These are phyloP conservation scores for Diplocarpon mali DNA, from an alignment of 2,329 filamentous ascomycete genomes.

Conservation along the genomic window DNA sequence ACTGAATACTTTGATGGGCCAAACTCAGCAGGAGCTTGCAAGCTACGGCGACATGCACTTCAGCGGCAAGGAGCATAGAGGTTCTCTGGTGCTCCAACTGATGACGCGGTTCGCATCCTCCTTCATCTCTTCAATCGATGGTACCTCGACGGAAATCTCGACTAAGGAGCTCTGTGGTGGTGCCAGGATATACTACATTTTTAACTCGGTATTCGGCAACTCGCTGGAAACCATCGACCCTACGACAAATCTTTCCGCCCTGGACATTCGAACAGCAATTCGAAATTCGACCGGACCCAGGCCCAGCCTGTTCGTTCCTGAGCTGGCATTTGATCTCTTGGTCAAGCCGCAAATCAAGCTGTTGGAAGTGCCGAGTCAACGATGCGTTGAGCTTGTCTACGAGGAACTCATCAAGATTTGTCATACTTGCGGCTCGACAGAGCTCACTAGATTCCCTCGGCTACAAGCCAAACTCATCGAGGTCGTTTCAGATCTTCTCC, in stretches of 20 bases:
- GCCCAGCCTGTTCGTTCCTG: constrained; percentile 91
- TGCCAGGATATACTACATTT: constrained; percentile 28
- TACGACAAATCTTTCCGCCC: constrained; percentile 84
- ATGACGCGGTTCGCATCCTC: constrained; percentile 98
- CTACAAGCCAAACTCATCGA: constrained; percentile 96
- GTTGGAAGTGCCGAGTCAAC: constrained; percentile 84
- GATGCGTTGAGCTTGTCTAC: constrained; percentile 95
- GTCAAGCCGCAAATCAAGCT: constrained; percentile 99
- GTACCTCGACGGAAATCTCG: constrained; percentile 96
- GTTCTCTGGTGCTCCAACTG: constrained; percentile 86
- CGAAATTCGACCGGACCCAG: constrained; percentile 94
- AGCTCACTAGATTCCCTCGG: constrained; percentile 82
- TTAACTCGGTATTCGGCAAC: constrained; percentile 60
- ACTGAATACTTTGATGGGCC: constrained; percentile 97
- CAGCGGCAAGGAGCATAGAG: constrained; percentile 90
- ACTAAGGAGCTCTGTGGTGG: constrained; percentile 56
- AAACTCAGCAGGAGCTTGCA: constrained; percentile 95
- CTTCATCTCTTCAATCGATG: constrained; percentile 97
- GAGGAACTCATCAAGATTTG: constrained; percentile 99
- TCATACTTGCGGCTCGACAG: constrained; percentile 93
- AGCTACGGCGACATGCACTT: constrained; percentile 98
- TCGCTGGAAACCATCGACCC: constrained; percentile 93
- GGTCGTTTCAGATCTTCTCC: constrained; percentile 88
- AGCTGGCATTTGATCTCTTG: constrained; percentile 92
- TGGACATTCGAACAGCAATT: constrained; percentile 94